Percentiles rank a stretch among this genome's conserved stretches.
Conservation (phyloP, 176 grass and related monocot genomes). For the Hsuehochloa calcarea region DNA sequence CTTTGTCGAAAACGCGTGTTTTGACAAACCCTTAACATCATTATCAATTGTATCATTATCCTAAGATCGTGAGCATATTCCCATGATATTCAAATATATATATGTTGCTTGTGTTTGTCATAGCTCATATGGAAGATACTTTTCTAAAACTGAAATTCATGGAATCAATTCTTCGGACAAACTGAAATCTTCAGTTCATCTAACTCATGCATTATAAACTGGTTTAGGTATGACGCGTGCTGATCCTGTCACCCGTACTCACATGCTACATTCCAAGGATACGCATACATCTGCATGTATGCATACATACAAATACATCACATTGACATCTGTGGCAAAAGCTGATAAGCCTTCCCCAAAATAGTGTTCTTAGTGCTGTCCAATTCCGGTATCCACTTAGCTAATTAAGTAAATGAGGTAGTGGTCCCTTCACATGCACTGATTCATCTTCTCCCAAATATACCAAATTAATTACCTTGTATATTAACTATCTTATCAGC, state of each 20-base stretch:
- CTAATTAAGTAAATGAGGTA: background rate
- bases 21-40: too few relatives aligned
- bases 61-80: too few relatives aligned
- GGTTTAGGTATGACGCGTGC: background rate
- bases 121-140: background rate
- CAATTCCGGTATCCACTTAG: background rate
- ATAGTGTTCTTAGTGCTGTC: background rate
- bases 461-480: background rate
- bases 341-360: background rate
- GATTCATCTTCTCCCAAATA: background rate
- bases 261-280: background rate
- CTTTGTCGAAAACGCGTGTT: too few relatives aligned
- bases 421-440: background rate
- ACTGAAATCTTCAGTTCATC: background rate
- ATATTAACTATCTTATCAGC: constrained; percentile 2
- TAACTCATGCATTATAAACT: background rate
- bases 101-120: background rate
- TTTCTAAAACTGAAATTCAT: background rate
- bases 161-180: background rate
- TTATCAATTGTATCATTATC: too few relatives aligned
- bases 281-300: background rate
- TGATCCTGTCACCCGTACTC: background rate
- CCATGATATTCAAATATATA: too few relatives aligned
- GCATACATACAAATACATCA: background rate
- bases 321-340: background rate